These are phyloP conservation scores for Tulasnella sp. DNA, from an alignment of 768 basidiomycete species.

Conservation along the genomic window DNA sequence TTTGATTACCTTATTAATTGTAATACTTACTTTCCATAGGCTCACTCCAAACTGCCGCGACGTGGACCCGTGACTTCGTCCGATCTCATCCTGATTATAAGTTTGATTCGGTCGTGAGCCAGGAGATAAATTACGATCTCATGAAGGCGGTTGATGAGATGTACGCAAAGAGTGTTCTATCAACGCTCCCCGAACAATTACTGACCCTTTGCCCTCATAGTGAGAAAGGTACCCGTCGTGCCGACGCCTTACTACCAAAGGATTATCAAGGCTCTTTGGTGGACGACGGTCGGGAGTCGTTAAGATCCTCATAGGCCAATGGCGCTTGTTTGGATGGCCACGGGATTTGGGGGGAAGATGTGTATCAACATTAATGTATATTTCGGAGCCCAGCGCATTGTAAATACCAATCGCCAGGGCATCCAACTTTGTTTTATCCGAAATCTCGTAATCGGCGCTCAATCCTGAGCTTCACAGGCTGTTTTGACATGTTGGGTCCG, in stretches of 20 bases:
- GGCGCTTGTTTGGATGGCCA: too few relatives aligned
- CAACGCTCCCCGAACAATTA: neutral
- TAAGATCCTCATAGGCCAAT: neutral
- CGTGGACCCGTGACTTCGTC: conserved; percentile 91
- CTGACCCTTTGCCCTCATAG: neutral
- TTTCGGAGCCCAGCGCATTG: too few relatives aligned
- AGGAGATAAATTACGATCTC: conserved; percentile 91
- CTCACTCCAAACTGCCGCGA: conserved; percentile 71
- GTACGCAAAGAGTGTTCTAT: conserved; percentile 38
- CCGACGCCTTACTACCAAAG: conserved; percentile 13
- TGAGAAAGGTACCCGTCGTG: conserved; percentile 11
- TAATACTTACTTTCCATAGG: conserved; percentile 35
- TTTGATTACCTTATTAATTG: neutral
- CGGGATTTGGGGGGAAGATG: too few relatives aligned
- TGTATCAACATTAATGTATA: too few relatives aligned
- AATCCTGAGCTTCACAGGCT: too few relatives aligned
- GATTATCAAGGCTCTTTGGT: conserved; percentile 12
- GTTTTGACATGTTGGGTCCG: too few relatives aligned
- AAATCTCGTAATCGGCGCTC: too few relatives aligned
- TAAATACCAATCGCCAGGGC: too few relatives aligned
- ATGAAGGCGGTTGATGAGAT: conserved; percentile 83
- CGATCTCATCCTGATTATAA: conserved; percentile 84
- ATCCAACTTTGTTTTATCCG: too few relatives aligned
- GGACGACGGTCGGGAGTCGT: conserved; percentile 7
- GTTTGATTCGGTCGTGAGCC: conserved; percentile 81